Evolutionary conservation across 768 basidiomycete genomes (phyloP), one percentile per base, ranked within the genome.

Genomic region (Russula vinacea): DNA sequence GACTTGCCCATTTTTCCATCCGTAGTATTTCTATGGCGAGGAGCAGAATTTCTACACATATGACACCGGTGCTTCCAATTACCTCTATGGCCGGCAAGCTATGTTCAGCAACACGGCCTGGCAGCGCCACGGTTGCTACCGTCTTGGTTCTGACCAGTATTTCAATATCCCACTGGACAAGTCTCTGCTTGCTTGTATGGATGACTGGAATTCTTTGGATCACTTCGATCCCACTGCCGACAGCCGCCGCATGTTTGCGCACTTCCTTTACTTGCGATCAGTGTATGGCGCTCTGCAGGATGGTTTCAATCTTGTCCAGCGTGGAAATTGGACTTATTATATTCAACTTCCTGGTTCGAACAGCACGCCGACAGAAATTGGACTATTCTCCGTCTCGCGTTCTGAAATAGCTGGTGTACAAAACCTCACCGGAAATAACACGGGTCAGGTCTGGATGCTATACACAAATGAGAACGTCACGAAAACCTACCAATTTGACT

Each of bases 121-220:
- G 94, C 89, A 93, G 72, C 84, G 89, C 39, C 94, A 97, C 72
- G 94, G 94, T 6, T 97, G 94, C 75, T 97, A 97, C 74, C 81
- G 79, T 51, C 84, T 96, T 39, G 94, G 94, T 13, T 96, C 94
- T 9, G 80, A 83, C 65, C 94, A 96, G 72, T 97, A 94, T 77
- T 97, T 89, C 81, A 94, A 96, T 76, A 90, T 95, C 84, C 89
- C 90, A 1, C 79, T 95, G 68, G 88, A 89, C 60, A 85, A 84
- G 69, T 76, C 90, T 2, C 73, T 93, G 37, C 77, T 93, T 19
- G 94, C 93, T 52, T 97, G 94, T 73, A 70, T 88, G 52, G 92
- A 96, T 71, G 86, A 90, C 69, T 94, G 90, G 92, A 95, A 96
- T 73, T 84, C 90, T 2, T 84, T 95, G 37, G 94, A 97, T 70